Evolutionary conservation across 306 rosid species (phyloP).

Genomic region (Styphnolobium japonicum): DNA sequence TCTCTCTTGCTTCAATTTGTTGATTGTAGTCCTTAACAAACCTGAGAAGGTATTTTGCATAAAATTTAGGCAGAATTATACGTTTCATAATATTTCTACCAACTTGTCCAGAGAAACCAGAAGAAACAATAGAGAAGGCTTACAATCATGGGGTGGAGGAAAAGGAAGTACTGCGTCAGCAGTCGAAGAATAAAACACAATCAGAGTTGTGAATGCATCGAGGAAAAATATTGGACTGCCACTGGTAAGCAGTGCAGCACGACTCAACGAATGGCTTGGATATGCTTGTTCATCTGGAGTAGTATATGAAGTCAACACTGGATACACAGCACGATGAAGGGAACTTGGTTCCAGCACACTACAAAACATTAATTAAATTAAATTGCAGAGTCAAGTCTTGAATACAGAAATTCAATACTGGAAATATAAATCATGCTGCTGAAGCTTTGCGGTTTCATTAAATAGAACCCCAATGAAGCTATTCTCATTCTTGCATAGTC

Average conservation of each 20-base stretch:
- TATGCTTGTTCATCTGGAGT: constrained; percentile 85
- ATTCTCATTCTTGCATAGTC: neutral
- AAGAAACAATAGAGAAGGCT: constrained; percentile 28
- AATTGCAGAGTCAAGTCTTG: constrained; percentile 18
- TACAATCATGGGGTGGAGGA: constrained; percentile 98
- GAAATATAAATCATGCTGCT: neutral
- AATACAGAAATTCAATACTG: constrained; percentile 3
- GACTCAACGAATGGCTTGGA: constrained; percentile 91
- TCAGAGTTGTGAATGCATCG: constrained; percentile 83
- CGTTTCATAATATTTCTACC: constrained; percentile 1
- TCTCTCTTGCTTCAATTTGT: constrained; percentile 81
- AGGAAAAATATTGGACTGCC: constrained; percentile 98
- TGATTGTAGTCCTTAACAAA: constrained; percentile 72
- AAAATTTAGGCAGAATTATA: constrained; percentile 20
- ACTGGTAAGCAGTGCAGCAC: constrained; percentile 89
- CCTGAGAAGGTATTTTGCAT: constrained; percentile 48
- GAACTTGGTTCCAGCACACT: constrained; percentile 91
- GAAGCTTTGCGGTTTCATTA: neutral
- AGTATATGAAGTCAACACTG: constrained; percentile 81
- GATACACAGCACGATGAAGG: constrained; percentile 88
- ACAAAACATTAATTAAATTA: constrained; percentile 37
- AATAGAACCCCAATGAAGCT: no score
- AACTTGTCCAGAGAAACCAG: constrained; percentile 1
- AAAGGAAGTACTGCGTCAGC: constrained; percentile 80
- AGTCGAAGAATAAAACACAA: constrained; percentile 89